A percentile compares a stretch with the other conserved stretches of the same genome.
phyloP scores from a whole-genome alignment of 768 basidiomycete species.

The Suillus americanus region DNA sequence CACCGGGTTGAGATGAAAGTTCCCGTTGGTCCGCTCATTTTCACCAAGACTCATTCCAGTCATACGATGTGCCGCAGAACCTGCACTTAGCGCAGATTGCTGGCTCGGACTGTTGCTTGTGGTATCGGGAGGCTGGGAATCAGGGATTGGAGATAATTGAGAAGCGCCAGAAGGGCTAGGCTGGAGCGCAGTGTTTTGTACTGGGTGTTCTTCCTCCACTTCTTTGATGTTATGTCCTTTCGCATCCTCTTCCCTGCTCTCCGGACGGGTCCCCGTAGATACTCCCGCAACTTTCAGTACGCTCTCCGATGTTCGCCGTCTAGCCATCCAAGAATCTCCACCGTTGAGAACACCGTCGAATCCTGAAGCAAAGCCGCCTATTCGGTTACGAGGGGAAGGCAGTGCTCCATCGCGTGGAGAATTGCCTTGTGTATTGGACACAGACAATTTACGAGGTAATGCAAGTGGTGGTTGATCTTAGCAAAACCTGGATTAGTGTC shows the following conservation, averaged over 20 bases:
- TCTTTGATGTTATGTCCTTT: conserved; percentile 56
- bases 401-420: conserved; percentile 53
- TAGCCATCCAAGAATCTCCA: conserved; percentile 69
- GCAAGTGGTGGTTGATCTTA: conserved; percentile 59
- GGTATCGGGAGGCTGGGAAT: conserved; percentile 11
- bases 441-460: conserved; percentile 66
- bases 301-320: conserved; percentile 62
- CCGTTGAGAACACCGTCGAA: conserved; percentile 73
- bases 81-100: conserved; percentile 1
- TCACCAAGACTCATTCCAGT: conserved; percentile 17
- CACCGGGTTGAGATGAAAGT: conserved; percentile 10
- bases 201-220: conserved; percentile 44
- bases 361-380: conserved; percentile 54
- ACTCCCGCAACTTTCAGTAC: conserved; percentile 39
- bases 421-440: conserved; percentile 55
- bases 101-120: not conserved
- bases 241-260: conserved; percentile 37
- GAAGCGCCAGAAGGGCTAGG: conserved; percentile 9
- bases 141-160: conserved; percentile 13
- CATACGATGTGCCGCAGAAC: conserved; percentile 13
- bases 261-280: conserved; percentile 38
- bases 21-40: conserved; percentile 10
- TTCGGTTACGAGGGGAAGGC: conserved; percentile 64
- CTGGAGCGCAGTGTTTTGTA: conserved; percentile 9
- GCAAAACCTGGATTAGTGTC: conserved; percentile 12